phyloP scores from a whole-genome alignment of 2,329 filamentous ascomycete species.

The Venturiaceae sp. region DNA sequence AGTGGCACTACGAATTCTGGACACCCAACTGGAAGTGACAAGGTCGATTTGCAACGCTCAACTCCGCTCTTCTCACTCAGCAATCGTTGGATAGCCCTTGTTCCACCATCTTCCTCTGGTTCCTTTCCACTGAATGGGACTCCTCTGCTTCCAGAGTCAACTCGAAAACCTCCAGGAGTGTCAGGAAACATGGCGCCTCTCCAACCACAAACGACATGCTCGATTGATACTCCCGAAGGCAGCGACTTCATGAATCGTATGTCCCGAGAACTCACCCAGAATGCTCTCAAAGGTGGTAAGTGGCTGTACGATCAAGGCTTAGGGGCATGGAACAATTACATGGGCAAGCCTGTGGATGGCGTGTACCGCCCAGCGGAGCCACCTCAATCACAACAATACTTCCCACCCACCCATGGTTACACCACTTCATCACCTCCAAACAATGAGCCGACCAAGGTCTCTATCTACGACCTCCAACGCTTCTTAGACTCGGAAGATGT shows the following conservation, averaged over 20 bases:
- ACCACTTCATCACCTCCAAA: constrained; percentile 44
- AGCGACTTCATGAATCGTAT: constrained; percentile 67
- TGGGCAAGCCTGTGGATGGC: constrained; percentile 51
- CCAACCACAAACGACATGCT: constrained; percentile 55
- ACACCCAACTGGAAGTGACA: constrained; percentile 20
- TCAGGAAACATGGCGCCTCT: constrained; percentile 58
- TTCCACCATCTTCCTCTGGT: constrained; percentile 58
- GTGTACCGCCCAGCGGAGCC: constrained; percentile 27
- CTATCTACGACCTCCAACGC: constrained; percentile 60
- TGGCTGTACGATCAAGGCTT: constrained; percentile 70
- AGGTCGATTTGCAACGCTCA: constrained; percentile 34
- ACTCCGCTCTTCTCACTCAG: constrained; percentile 60
- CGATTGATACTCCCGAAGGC: constrained; percentile 61
- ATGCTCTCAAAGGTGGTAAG: constrained; percentile 62
- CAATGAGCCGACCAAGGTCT: constrained; percentile 61
- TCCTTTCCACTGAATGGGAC: constrained; percentile 59
- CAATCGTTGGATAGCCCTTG: constrained; percentile 69
- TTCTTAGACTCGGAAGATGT: constrained; percentile 38
- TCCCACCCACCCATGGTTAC: constrained; percentile 67
- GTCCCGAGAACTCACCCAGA: constrained; percentile 70
- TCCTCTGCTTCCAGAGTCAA: constrained; percentile 41
- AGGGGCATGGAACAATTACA: constrained; percentile 73
- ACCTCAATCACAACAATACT: constrained; percentile 35
- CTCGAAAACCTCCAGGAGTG: constrained; percentile 43
- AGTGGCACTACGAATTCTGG: constrained; percentile 23